Base-by-base conservation (phyloP, 75 land plant species). In the Gnetum montanum region DNA sequence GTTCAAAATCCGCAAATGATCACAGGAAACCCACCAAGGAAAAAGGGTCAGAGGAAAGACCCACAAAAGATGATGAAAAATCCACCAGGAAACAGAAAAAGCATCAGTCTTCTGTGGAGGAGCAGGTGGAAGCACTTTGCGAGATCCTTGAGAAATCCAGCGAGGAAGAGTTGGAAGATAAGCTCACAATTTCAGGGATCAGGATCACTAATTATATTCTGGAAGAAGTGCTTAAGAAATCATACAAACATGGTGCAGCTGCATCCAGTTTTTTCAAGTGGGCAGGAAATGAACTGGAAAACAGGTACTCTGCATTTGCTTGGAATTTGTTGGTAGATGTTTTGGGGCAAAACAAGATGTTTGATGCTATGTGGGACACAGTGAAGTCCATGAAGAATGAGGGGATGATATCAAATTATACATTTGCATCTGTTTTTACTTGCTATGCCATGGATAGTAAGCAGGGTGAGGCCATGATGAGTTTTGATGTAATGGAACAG, bases 361-460 rank as follows among this genome's bases (percentile, higher is more conserved):
- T 75, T 40, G 83, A 75, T 46, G 71, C 63, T 19, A 79, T 79
- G 83, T 79, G 79, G 79, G 68, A 75, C 6, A 74, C 75, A 0
- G 54, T 71, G 11, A 62, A 64, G 64, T 75, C 68, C 36, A 75
- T 79, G 79, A 62, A 37, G 30, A 16, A 10, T 3, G 59, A 43
- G 8, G 59, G 49, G 29, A 38, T 57, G 3, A 26, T 57, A 13
- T 57, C 59, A 11, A 15, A 28, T 4, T 30, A 37, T 15, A 57
- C 59, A 11, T 57, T 57, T 43, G 59, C 59, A 15, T 24, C 59
- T 43, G 53, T 57, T 43, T 57, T 57, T 27, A 57, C 47, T 16
- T 38, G 28, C 59, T 57, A 57, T 43, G 59, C 47, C 6, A 37
- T 38, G 59, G 59, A 28, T 3, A 50, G 27, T 7, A 37, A 43